These are phyloP conservation scores for Acanthamoeba quina DNA, from an alignment of 208 protist species.

Conservation along the genomic window DNA sequence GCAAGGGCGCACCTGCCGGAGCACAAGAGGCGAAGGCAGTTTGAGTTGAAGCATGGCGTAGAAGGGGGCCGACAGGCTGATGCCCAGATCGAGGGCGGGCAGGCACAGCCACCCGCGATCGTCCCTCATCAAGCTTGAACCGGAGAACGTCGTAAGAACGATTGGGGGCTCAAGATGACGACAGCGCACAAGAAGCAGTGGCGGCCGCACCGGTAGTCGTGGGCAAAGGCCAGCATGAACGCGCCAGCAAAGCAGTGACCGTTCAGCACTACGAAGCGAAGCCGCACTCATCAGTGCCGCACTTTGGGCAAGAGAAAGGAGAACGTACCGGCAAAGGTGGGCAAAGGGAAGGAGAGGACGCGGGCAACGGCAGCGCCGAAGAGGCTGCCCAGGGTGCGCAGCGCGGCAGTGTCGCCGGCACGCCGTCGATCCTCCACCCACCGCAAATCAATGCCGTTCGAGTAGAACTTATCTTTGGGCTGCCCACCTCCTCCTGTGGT, in stretches of 20 bases:
- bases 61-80: conserved; percentile 2
- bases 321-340: conserved; percentile 5
- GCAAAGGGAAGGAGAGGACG: conserved; percentile 11
- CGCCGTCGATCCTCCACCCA: not conserved
- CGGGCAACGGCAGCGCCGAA: not conserved
- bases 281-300: too few species aligned
- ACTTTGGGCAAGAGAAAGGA: not conserved
- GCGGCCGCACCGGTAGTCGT: conserved; percentile 25
- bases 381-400: not conserved
- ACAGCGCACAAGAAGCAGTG: not conserved
- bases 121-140: not conserved
- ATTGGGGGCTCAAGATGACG: not conserved
- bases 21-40: conserved; percentile 23
- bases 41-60: conserved; percentile 23
- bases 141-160: not conserved
- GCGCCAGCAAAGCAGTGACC: conserved; percentile 27
- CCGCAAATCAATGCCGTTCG: conserved; percentile 15
- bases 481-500: conserved; percentile 17
- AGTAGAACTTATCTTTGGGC: conserved; percentile 24
- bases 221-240: conserved; percentile 41
- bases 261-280: conserved; percentile 5
- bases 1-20: not conserved
- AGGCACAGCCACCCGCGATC: conserved; percentile 62
- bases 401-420: not conserved
- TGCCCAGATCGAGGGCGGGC: conserved; percentile 51